phyloP scores from a whole-genome alignment of 768 basidiomycete species.

The Lentinus brumalis region DNA sequence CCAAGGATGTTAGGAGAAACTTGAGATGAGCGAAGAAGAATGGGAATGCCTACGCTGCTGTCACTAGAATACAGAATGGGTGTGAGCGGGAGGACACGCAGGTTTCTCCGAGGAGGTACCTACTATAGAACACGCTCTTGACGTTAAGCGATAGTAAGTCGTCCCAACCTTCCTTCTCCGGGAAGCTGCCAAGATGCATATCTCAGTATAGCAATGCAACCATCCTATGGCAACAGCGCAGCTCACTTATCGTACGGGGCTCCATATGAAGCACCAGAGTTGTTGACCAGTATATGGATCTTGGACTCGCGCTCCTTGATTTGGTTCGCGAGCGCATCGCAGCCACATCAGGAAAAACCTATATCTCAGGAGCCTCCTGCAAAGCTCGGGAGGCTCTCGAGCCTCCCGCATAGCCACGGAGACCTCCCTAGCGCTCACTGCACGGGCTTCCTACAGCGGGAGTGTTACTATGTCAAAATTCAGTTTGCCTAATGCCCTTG shows the following conservation, averaged over 20 bases:
- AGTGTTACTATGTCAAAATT: no score
- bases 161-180: conserved; percentile 87
- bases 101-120: conserved; percentile 23
- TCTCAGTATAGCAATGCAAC: background rate
- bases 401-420: no score
- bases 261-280: conserved; percentile 82
- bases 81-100: background rate
- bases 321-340: conserved; percentile 67
- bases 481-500: no score
- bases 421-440: no score
- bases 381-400: no score
- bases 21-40: background rate
- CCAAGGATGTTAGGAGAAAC: background rate
- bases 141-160: conserved; percentile 82
- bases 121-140: conserved; percentile 82
- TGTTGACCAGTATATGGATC: conserved; percentile 83
- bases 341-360: conserved; percentile 72
- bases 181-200: conserved; percentile 40
- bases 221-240: background rate
- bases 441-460: no score
- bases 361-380: background rate
- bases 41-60: conserved; percentile 42
- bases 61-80: conserved; percentile 42
- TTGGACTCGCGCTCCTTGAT: conserved; percentile 71
- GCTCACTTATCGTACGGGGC: conserved; percentile 56